Conservation (phyloP, 2,329 filamentous ascomycete species). For the Drechslerella coelobrocha region DNA sequence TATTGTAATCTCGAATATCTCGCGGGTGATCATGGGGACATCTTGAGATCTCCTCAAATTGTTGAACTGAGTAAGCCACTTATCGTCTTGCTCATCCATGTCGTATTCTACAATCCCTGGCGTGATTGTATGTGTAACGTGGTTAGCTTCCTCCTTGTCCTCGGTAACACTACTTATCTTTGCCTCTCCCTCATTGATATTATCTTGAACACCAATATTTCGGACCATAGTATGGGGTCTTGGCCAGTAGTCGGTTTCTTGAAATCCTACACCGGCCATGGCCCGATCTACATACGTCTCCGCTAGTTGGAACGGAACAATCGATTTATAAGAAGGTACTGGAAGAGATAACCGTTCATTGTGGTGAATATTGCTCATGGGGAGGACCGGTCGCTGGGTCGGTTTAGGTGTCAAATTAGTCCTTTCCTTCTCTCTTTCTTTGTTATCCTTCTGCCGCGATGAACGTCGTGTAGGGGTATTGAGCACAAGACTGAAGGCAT, state of each 20-base stretch:
- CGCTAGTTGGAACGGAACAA: constrained; percentile 78
- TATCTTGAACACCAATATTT: constrained; percentile 70
- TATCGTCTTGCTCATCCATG: constrained; percentile 99
- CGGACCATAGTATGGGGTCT: constrained; percentile 70
- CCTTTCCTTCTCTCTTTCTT: constrained; percentile 41
- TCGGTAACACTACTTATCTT: constrained; percentile 36
- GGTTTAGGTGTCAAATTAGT: constrained; percentile 25
- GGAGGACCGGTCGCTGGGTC: constrained; percentile 61
- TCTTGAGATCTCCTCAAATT: constrained; percentile 74
- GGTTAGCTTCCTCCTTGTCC: constrained; percentile 32
- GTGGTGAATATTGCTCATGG: constrained; percentile 78
- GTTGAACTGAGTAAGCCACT: constrained; percentile 90
- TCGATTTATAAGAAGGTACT: constrained; percentile 74
- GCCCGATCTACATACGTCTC: constrained; percentile 93
- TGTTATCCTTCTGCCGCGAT: constrained; percentile 48
- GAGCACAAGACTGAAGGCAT: constrained; percentile 26
- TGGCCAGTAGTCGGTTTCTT: constrained; percentile 88
- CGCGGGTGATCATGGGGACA: constrained; percentile 83
- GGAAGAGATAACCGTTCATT: constrained; percentile 81
- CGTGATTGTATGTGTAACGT: constrained; percentile 28
- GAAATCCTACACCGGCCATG: constrained; percentile 95
- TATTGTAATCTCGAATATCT: constrained; percentile 96
- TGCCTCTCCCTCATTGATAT: constrained; percentile 68
- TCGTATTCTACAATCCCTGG: constrained; percentile 94
- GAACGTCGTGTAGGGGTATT: constrained; percentile 48